Evolutionary conservation across 2,329 filamentous ascomycete genomes (phyloP).

Genomic region (Phialemoniopsis sp.): DNA sequence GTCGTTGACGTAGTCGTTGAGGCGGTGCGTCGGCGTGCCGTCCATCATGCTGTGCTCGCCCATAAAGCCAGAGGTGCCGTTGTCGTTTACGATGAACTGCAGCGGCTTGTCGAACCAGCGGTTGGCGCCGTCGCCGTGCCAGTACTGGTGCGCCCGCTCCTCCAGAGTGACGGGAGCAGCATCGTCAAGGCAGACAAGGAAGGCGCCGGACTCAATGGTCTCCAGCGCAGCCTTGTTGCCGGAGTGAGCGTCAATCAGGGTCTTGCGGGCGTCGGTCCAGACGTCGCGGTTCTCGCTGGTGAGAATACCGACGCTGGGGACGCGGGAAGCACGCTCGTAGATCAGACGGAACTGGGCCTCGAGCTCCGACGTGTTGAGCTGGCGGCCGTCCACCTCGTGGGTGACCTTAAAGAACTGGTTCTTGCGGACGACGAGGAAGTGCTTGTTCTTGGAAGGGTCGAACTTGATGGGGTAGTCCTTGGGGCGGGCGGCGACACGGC

Average conservation of each 20-base stretch:
- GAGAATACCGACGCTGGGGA: constrained; percentile 74
- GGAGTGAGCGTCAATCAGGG: constrained; percentile 71
- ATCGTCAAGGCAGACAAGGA: constrained; percentile 90
- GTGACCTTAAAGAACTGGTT: constrained; percentile 96
- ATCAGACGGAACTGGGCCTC: constrained; percentile 85
- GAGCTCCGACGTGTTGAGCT: constrained; percentile 84
- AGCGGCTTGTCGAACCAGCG: constrained; percentile 98
- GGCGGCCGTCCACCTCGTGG: constrained; percentile 76
- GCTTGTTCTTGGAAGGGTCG: constrained; percentile 66
- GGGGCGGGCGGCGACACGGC: constrained; percentile 77
- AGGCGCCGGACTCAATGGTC: constrained; percentile 83
- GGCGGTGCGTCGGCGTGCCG: constrained; percentile 91
- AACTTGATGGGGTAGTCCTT: constrained; percentile 84
- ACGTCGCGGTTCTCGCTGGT: constrained; percentile 92
- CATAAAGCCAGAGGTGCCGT: constrained; percentile 95
- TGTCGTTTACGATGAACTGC: constrained; percentile 97
- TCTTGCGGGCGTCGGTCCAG: constrained; percentile 79
- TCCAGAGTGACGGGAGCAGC: constrained; percentile 87
- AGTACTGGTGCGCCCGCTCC: constrained; percentile 93
- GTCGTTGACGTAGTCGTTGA: constrained; percentile 92
- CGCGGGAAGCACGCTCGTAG: constrained; percentile 63
- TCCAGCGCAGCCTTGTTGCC: constrained; percentile 75
- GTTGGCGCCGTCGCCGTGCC: constrained; percentile 95
- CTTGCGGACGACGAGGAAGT: constrained; percentile 88
- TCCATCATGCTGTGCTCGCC: constrained; percentile 99